Evolutionary conservation across 2,329 filamentous ascomycete species (phyloP).

Genomic region (Thyridium curvatum): DNA sequence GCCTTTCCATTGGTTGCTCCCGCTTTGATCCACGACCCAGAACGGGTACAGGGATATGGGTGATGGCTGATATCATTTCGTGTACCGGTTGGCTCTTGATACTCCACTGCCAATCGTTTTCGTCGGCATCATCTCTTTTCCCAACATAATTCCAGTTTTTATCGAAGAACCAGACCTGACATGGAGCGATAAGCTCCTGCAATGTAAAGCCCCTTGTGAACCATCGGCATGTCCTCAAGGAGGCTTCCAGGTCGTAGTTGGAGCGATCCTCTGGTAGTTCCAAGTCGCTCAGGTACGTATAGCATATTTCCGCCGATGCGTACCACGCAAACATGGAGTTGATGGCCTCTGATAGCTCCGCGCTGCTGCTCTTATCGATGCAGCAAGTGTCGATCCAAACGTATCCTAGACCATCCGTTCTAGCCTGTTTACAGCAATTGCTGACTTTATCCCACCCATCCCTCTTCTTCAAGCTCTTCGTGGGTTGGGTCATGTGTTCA

Average conservation of each 20-base stretch:
- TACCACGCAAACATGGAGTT: constrained; percentile 12
- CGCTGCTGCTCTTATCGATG: constrained; percentile 12
- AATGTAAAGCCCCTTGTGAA: constrained; percentile 2
- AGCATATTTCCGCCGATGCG: constrained; percentile 6
- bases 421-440: constrained; percentile 8
- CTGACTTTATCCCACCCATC: constrained; percentile 15
- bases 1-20: too few species aligned
- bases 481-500: not conserved
- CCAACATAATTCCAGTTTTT: too few species aligned
- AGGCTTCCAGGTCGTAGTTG: too few species aligned
- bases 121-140: too few species aligned
- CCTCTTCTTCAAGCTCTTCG: not conserved
- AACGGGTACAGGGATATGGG: too few species aligned
- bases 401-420: constrained; percentile 5
- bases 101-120: too few species aligned
- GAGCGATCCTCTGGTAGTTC: too few species aligned
- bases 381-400: constrained; percentile 12
- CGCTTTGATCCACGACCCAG: too few species aligned
- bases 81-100: too few species aligned
- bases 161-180: not conserved
- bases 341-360: constrained; percentile 11
- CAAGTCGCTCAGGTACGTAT: constrained; percentile 11
- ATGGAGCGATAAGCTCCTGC: constrained; percentile 2
- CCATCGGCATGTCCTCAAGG: not conserved
- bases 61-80: too few species aligned